These are phyloP conservation scores for Medicago lupulina DNA, from an alignment of 306 rosid species.

Conservation along the genomic window DNA sequence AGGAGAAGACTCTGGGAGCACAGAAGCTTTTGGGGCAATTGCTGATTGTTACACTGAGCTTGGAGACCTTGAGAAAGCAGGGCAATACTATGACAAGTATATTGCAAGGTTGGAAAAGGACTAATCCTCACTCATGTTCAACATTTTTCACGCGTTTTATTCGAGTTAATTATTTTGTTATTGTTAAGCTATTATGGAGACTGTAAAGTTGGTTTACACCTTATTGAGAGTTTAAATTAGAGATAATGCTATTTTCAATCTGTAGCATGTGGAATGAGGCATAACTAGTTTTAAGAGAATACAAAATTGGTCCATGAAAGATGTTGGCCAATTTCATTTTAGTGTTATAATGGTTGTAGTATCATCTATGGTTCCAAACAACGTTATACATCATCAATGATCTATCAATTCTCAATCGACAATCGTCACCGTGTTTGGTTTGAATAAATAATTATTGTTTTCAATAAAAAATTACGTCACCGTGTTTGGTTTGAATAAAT, in stretches of 20 bases:
- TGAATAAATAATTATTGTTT: too few species aligned
- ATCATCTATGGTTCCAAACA: background rate
- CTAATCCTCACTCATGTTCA: conserved; percentile 39
- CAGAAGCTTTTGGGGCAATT: conserved; percentile 96
- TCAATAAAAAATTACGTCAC: too few species aligned
- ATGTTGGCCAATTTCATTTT: background rate
- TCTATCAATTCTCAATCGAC: too few species aligned
- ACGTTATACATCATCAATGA: too few species aligned
- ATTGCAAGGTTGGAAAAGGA: conserved; percentile 86
- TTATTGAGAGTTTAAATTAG: conserved; percentile 14
- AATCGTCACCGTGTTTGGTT: too few species aligned
- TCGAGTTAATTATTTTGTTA: background rate
- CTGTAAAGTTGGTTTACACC: conserved; percentile 19
- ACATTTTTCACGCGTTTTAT: conserved; percentile 35
- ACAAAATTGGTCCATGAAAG: background rate
- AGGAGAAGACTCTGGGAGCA: conserved; percentile 87
- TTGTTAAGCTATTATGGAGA: conserved; percentile 17
- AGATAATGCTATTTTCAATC: background rate
- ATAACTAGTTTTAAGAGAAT: conserved; percentile 7
- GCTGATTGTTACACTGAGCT: conserved; percentile 98
- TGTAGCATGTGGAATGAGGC: background rate
- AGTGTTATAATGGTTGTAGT: background rate
- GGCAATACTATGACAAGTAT: conserved; percentile 72
- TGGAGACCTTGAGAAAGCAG: conserved; percentile 95
- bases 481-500: too few species aligned